These are phyloP conservation scores for Agaricales sp. DNA, from an alignment of 1,284 basidiomycete genomes.

Conservation along the genomic window DNA sequence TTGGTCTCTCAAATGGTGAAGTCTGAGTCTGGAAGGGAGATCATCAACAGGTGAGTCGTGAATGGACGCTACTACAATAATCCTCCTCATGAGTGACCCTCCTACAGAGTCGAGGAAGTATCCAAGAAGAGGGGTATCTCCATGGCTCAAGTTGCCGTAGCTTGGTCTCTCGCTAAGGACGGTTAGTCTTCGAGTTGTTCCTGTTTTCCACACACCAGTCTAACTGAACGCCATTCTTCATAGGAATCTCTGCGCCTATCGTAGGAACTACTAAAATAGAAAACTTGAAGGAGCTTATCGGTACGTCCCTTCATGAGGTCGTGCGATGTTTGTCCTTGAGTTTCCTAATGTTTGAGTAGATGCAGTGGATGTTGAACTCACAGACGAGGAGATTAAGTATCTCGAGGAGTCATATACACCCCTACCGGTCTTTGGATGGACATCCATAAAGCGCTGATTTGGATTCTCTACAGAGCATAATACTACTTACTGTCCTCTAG, in stretches of 20 bases:
- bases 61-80: constrained; percentile 2
- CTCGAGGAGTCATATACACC: constrained; percentile 37
- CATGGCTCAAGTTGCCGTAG: constrained; percentile 52
- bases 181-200: constrained; percentile 7
- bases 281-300: constrained; percentile 40
- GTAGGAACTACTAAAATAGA: constrained; percentile 44
- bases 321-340: neutral
- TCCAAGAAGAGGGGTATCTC: constrained; percentile 37
- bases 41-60: constrained; percentile 21
- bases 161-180: constrained; percentile 40
- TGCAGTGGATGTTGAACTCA: constrained; percentile 32
- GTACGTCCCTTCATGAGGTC: constrained; percentile 18
- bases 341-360: constrained; percentile 15
- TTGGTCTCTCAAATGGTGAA: neutral
- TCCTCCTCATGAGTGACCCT: constrained; percentile 3
- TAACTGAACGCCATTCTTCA: too few relatives aligned
- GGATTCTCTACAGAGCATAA: too few relatives aligned
- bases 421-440: constrained; percentile 25
- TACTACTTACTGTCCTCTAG: too few relatives aligned
- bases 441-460: too few relatives aligned
- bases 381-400: constrained; percentile 39
- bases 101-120: constrained; percentile 36
- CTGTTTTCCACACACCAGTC: neutral
- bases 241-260: constrained; percentile 43
- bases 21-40: constrained; percentile 9